phyloP scores from a whole-genome alignment of 2,329 filamentous ascomycete genomes.

The Sarocladiaceae sp. region DNA sequence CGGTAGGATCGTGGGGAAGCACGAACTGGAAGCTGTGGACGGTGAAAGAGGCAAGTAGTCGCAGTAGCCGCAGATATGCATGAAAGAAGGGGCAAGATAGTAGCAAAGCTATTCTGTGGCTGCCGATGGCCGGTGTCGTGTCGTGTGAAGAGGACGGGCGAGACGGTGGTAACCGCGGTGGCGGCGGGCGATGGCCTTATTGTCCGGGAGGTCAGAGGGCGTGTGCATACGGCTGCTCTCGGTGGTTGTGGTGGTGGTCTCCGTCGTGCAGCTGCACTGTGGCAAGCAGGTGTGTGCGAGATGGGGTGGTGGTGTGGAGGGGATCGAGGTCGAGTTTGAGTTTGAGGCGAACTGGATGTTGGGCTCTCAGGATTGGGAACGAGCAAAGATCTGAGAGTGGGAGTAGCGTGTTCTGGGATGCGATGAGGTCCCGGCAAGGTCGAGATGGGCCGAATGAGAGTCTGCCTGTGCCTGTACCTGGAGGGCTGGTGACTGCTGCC shows the following conservation, averaged over 20 bases:
- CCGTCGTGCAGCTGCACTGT: background rate
- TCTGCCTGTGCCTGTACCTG: too few species aligned
- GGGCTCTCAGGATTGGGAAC: too few species aligned
- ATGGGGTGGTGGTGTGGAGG: background rate
- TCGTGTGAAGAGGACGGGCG: too few species aligned
- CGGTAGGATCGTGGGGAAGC: too few species aligned
- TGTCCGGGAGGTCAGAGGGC: background rate
- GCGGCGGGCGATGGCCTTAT: background rate
- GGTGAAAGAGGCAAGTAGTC: background rate
- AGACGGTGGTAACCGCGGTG: background rate
- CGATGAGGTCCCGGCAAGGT: too few species aligned
- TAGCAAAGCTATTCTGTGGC: conserved; percentile 2
- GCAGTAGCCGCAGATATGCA: conserved; percentile 1
- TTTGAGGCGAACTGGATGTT: too few species aligned
- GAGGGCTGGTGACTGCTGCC: too few species aligned
- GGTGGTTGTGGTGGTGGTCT: background rate
- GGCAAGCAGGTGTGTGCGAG: background rate
- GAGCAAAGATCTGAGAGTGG: too few species aligned
- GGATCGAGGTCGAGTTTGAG: conserved; percentile 2
- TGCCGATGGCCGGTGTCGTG: background rate
- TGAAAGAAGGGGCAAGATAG: conserved; percentile 5
- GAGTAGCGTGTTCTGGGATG: too few species aligned
- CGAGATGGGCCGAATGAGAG: too few species aligned
- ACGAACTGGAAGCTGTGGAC: background rate
- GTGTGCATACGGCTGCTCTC: conserved; percentile 8